Evolutionary conservation across 495 filamentous ascomycete genomes (phyloP).

Genomic region (Penicillium maclennaniae): DNA sequence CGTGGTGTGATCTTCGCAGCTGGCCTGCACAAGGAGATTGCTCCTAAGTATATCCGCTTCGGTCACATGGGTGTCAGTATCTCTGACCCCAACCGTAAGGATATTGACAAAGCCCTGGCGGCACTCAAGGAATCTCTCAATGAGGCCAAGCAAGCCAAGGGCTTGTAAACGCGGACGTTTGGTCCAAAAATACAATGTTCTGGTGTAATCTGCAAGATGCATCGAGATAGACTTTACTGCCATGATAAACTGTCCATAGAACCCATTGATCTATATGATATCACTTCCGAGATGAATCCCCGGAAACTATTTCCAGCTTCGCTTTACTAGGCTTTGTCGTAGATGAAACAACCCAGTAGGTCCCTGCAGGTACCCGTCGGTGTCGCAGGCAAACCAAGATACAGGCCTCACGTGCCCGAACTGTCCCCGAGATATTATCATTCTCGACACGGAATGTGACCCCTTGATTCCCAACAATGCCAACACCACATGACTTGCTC

Average conservation of each 20-base stretch:
- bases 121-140: conserved; percentile 68
- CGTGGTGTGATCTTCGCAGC: conserved; percentile 92
- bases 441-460: neutral
- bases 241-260: neutral
- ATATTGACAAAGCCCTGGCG: conserved; percentile 78
- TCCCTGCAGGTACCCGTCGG: neutral
- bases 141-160: conserved; percentile 60
- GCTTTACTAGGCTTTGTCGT: too few relatives aligned
- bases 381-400: neutral
- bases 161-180: conserved; percentile 27
- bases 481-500: neutral
- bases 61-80: conserved; percentile 98
- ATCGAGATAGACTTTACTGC: neutral
- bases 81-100: conserved; percentile 48
- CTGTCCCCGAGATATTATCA: neutral
- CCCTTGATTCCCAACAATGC: neutral
- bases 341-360: neutral
- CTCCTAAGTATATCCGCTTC: conserved; percentile 67
- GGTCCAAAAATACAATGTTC: conserved; percentile 4
- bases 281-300: neutral
- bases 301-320: neutral
- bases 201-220: neutral
- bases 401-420: neutral
- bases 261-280: neutral
- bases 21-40: conserved; percentile 86